Evolutionary conservation across 2,329 filamentous ascomycete species (phyloP), one percentile per base, ranked within the genome.

Genomic region (Didymella keratinophila): DNA sequence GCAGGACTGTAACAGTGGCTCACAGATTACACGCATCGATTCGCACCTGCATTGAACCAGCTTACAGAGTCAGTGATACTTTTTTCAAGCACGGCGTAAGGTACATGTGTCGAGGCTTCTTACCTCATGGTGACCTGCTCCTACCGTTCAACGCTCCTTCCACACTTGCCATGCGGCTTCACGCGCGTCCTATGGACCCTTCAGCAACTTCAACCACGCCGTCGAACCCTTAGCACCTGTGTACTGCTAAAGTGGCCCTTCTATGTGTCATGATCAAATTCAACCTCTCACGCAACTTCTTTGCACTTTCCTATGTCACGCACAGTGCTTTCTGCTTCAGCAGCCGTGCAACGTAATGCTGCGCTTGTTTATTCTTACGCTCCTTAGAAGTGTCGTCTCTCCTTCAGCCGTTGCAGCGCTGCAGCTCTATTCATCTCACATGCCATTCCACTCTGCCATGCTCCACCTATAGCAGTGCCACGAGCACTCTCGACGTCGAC

Each of bases 391-490:
- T 59, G 60, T 64, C 54, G 59, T 67, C 69, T 67, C 62, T 73
- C 69, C 66, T 69, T 71, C 65, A 67, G 53, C 63, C 62, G 67
- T 66, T 59, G 62, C 65, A 60, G 63, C 62, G 69, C 67, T 71
- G 65, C 66, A 66, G 64, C 68, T 71, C 62, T 77, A 76, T 73
- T 76, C 71, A 76, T 77, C 74, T 73, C 64, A 66, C 73, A 74
- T 75, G 71, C 67, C 69, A 65, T 66, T 54, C 55, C 58, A 63
- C 51, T 62, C 61, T 53, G 61, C 63, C 60, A 58, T 60, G 61
- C 62, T 42, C 64, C 36, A 58, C 64, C 62, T 60, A 63, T 64
- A 62, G 45, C 54, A 71, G 70, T 66, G 63, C 59, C 57, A 58
- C 57, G 44, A 58, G 43, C 63, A 57, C 57, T 50, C 43, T 44